Evolutionary conservation across 305 asterid genomes (phyloP).

Genomic region (Andrographis paniculata): DNA sequence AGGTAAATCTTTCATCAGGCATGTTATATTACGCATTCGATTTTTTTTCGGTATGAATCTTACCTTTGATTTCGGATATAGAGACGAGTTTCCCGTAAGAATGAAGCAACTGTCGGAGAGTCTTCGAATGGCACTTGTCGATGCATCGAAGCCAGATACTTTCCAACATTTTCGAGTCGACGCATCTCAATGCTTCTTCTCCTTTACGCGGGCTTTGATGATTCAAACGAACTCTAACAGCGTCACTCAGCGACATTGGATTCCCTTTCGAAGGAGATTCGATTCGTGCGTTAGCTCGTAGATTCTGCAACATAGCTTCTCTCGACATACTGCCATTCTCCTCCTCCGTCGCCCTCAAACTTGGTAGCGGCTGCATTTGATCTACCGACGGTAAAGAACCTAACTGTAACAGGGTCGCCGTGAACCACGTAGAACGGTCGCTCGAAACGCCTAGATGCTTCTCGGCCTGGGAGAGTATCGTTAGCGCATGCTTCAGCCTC

Average conservation of each 20-base stretch:
- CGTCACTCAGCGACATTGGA: not conserved
- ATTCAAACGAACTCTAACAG: conserved; percentile 13
- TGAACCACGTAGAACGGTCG: conserved; percentile 92
- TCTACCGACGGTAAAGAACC: conserved; percentile 61
- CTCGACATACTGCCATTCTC: conserved; percentile 34
- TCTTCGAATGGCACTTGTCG: conserved; percentile 82
- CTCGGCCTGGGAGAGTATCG: conserved; percentile 83
- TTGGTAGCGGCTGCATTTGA: conserved; percentile 61
- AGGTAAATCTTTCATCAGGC: conserved; percentile 12
- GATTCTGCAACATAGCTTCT: conserved; percentile 36
- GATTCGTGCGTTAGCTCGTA: not conserved
- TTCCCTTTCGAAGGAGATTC: not conserved
- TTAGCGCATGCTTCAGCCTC: conserved; percentile 66
- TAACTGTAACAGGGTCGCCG: conserved; percentile 75
- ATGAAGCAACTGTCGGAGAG: conserved; percentile 74
- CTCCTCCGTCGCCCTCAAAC: conserved; percentile 57
- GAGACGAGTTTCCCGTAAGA: conserved; percentile 71
- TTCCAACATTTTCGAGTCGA: conserved; percentile 43
- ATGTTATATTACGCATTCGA: not conserved
- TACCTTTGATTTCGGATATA: conserved; percentile 69
- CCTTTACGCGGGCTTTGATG: conserved; percentile 17
- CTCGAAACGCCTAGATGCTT: conserved; percentile 72
- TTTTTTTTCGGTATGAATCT: not conserved
- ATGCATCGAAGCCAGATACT: conserved; percentile 70
- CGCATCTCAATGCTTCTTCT: conserved; percentile 32